Conservation (phyloP, 192 early-diverging fungal species). For the Phycomyces nitens region DNA sequence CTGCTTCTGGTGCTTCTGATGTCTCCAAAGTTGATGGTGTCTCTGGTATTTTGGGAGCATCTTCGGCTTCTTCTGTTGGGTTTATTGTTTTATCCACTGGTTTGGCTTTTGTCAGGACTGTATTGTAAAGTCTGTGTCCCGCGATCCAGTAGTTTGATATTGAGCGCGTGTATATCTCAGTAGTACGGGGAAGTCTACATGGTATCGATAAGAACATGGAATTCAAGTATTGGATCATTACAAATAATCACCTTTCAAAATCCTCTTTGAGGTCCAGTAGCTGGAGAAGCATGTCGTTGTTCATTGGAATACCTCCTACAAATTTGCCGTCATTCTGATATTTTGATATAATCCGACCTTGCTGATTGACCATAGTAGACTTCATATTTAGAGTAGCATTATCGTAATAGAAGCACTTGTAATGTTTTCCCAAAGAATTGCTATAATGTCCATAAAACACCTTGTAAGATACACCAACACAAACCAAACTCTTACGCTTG, state of each 20-base stretch:
- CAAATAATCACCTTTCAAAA: slow-evolving; percentile 40
- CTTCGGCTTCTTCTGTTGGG: no score
- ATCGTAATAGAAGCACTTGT: slow-evolving; percentile 39
- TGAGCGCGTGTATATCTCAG: slow-evolving; percentile 52
- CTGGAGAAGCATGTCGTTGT: slow-evolving; percentile 46
- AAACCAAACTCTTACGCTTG: not conserved
- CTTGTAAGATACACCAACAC: not conserved
- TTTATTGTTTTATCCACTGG: not conserved
- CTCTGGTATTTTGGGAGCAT: no score
- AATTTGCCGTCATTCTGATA: slow-evolving; percentile 4
- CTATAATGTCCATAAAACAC: slow-evolving; percentile 4
- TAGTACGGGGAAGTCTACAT: slow-evolving; percentile 38
- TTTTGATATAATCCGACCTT: slow-evolving; percentile 8
- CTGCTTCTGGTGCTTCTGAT: not conserved
- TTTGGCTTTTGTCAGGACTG: not conserved
- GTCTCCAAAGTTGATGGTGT: no score
- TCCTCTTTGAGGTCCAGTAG: slow-evolving; percentile 52
- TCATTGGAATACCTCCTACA: slow-evolving; percentile 34
- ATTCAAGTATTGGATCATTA: no score
- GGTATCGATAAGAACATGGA: not conserved
- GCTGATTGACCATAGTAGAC: slow-evolving; percentile 25
- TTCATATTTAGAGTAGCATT: slow-evolving; percentile 53
- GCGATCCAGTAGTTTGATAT: slow-evolving; percentile 53
- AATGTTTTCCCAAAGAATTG: slow-evolving; percentile 24
- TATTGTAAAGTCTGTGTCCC: slow-evolving; percentile 38